These are phyloP conservation scores for Dryas drummondii DNA, from an alignment of 306 rosid species.

Conservation along the genomic window DNA sequence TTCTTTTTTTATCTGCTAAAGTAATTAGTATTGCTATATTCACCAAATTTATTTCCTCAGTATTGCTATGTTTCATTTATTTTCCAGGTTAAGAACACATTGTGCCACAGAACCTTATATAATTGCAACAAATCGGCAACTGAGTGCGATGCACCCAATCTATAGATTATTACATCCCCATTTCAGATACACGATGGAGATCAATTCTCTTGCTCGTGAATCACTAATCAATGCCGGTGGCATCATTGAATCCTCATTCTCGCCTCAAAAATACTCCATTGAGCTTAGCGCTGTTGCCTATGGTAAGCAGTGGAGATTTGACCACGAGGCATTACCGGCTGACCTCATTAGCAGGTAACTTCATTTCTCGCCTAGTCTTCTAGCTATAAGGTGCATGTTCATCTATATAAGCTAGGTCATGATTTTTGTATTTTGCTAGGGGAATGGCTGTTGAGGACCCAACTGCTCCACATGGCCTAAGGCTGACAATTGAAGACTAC, in stretches of 20 bases:
- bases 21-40: too few species aligned
- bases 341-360: constrained; percentile 69
- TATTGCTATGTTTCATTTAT: background rate
- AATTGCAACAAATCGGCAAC: constrained; percentile 74
- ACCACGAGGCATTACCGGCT: constrained; percentile 62
- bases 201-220: constrained; percentile 76
- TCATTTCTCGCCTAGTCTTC: too few species aligned
- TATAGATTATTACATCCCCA: constrained; percentile 75
- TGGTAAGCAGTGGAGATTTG: constrained; percentile 63
- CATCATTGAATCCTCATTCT: constrained; percentile 50
- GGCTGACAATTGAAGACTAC: constrained; percentile 60
- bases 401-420: too few species aligned
- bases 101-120: constrained; percentile 75
- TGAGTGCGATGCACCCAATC: constrained; percentile 84
- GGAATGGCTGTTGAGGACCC: constrained; percentile 78
- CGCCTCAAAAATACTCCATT: constrained; percentile 49
- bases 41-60: too few species aligned
- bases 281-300: constrained; percentile 61
- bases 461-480: constrained; percentile 63
- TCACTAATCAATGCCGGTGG: constrained; percentile 62
- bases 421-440: constrained; percentile 20
- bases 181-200: constrained; percentile 89
- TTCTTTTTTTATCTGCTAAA: too few species aligned
- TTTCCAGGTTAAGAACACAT: constrained; percentile 76
- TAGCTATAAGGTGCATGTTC: background rate